These are phyloP conservation scores for Lasiosphaeriaceae sp. DNA, from an alignment of 495 filamentous ascomycete genomes.

Conservation along the genomic window DNA sequence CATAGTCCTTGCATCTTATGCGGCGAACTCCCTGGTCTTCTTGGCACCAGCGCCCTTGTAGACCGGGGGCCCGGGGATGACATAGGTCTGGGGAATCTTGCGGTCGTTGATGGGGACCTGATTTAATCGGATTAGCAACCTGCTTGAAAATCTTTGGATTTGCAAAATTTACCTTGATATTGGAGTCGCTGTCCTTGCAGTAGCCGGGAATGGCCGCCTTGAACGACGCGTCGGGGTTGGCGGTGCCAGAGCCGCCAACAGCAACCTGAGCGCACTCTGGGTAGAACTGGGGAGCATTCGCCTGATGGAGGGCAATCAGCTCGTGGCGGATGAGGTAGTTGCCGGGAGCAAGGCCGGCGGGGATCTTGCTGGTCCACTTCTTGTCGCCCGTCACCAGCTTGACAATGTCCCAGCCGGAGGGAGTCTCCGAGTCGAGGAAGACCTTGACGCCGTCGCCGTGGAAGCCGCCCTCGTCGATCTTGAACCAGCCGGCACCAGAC, in stretches of 20 bases:
- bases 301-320: slow-evolving; percentile 56
- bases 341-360: slow-evolving; percentile 45
- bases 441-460: slow-evolving; percentile 28
- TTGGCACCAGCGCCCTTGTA: slow-evolving; percentile 16
- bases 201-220: slow-evolving; percentile 51
- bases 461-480: slow-evolving; percentile 56
- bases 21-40: slow-evolving; percentile 10
- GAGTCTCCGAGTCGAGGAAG: slow-evolving; percentile 29
- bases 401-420: slow-evolving; percentile 29
- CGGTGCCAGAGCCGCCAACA: slow-evolving; percentile 48
- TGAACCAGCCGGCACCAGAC: slow-evolving; percentile 50
- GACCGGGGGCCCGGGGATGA: slow-evolving; percentile 26
- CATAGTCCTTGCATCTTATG: background rate
- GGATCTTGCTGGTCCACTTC: slow-evolving; percentile 51
- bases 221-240: slow-evolving; percentile 35
- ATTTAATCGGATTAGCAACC: background rate
- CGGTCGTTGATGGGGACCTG: slow-evolving; percentile 28
- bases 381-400: slow-evolving; percentile 45
- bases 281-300: slow-evolving; percentile 59
- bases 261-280: slow-evolving; percentile 56
- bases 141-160: background rate
- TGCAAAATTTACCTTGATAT: slow-evolving; percentile 40
- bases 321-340: slow-evolving; percentile 60
- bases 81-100: slow-evolving; percentile 22
- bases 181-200: slow-evolving; percentile 46